phyloP scores from a whole-genome alignment of 2,329 filamentous ascomycete genomes.

The Aspergillus spinulosporus region DNA sequence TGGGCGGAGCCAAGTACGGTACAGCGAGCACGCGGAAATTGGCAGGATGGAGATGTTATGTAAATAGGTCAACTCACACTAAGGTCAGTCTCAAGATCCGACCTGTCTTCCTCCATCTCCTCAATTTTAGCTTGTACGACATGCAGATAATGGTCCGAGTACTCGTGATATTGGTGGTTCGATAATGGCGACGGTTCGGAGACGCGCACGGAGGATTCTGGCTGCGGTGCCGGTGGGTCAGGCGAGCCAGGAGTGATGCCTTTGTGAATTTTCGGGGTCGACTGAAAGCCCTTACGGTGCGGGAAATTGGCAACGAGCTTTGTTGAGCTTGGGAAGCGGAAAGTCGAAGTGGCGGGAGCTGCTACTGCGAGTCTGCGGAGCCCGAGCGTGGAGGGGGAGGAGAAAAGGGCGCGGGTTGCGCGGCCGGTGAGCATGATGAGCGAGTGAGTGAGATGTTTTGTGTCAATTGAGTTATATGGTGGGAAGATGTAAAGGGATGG shows the following conservation, averaged over 20 bases:
- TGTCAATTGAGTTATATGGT: background rate
- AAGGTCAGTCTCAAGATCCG: conserved; percentile 82
- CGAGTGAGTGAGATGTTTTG: background rate
- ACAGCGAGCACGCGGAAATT: background rate
- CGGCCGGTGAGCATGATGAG: conserved; percentile 39
- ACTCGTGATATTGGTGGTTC: conserved; percentile 71
- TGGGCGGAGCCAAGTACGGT: background rate
- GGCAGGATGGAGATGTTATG: background rate
- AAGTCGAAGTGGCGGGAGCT: conserved; percentile 17
- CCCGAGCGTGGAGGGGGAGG: conserved; percentile 22
- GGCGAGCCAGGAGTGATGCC: conserved; percentile 63
- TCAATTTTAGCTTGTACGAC: conserved; percentile 64
- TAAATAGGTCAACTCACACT: conserved; percentile 61
- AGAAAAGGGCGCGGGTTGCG: conserved; percentile 45
- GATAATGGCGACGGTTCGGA: conserved; percentile 64
- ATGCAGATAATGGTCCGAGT: conserved; percentile 74
- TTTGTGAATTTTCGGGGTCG: conserved; percentile 39
- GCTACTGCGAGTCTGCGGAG: conserved; percentile 20
- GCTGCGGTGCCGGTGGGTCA: conserved; percentile 50
- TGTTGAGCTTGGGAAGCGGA: conserved; percentile 19
- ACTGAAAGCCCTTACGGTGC: conserved; percentile 36
- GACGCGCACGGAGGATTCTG: conserved; percentile 40
- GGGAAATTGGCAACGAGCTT: conserved; percentile 5
- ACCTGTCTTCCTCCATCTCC: conserved; percentile 68
- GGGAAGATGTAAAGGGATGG: background rate